Evolutionary conservation across 1,284 basidiomycete genomes (phyloP), one percentile per base, ranked within the genome.

Genomic region (Trichosporon ovoides): DNA sequence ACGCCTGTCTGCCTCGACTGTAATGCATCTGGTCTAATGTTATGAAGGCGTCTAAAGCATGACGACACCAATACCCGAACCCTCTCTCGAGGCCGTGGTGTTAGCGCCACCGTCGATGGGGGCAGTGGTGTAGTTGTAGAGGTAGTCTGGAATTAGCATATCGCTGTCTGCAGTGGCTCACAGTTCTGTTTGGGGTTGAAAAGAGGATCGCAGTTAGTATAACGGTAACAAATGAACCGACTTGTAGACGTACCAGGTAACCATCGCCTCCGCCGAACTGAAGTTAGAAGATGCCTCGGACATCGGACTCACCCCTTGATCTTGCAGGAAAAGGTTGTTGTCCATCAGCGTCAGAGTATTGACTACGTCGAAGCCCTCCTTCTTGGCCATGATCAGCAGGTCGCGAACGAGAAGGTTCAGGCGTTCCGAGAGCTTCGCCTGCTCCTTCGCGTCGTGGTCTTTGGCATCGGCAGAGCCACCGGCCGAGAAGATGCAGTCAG

Each of bases 331-430:
- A 51, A 83, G 75, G 59, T 85, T 81, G 75, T 97, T 98, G 76
- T 98, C 96, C 87, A 98, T 91, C 59, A 97, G 78, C 10, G 93
- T 95, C 60, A 98, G 78, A 1, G 90, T 91, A 76, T 99, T 98
- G 77, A 98, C 86, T 10, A 98, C 96, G 74, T 99, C 96, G 70
- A 98, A 98, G 51, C 85, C 84, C 49, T 87, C 85, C 75, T 88
- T 81, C 64, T 87, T 83, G 0, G 94, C 92, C 50, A 93, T 78
- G 63, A 89, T 80, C 57, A 97, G 75, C 2, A 89, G 84, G 73
- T 95, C 92, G 13, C 82, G 80, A 34, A 94, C 81, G 55, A 99
- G 80, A 7, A 81, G 81, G 57, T 84, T 80, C 60, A 98, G 78
- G 28, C 94, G 83, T 59, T 81, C 80, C 73, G 87, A 88, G 55